These are phyloP conservation scores for Symmetrospora coprosmae DNA, from an alignment of 768 basidiomycete genomes.

Conservation along the genomic window DNA sequence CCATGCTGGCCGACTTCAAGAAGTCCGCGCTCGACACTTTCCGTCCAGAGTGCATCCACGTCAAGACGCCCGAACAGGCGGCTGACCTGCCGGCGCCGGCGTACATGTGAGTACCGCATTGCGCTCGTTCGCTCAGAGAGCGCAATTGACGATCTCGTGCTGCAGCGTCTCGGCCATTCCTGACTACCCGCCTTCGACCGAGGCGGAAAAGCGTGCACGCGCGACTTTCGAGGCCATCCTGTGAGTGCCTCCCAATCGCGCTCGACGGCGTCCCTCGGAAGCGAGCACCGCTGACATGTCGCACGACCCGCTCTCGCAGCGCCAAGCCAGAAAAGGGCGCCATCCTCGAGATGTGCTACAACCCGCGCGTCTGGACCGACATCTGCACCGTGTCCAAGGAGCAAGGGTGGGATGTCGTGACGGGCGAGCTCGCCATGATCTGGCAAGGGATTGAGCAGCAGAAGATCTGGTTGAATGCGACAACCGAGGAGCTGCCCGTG, in stretches of 20 bases:
- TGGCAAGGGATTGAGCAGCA: constrained; percentile 33
- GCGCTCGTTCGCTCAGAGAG: not conserved
- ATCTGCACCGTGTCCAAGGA: constrained; percentile 25
- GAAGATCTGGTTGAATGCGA: constrained; percentile 29
- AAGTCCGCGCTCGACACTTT: constrained; percentile 22
- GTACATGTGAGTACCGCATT: constrained; percentile 8
- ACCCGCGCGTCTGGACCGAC: constrained; percentile 28
- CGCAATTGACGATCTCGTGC: not conserved
- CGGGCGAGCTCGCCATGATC: constrained; percentile 30
- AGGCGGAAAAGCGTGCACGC: constrained; percentile 28
- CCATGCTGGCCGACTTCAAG: constrained; percentile 27
- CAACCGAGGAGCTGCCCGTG: constrained; percentile 27
- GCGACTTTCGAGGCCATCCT: constrained; percentile 27
- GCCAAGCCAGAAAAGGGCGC: constrained; percentile 31
- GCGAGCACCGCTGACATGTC: no score
- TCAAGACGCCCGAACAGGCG: constrained; percentile 30
- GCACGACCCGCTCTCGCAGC: no score
- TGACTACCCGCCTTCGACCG: constrained; percentile 28
- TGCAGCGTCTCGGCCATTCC: constrained; percentile 32
- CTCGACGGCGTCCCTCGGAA: not conserved
- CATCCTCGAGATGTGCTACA: constrained; percentile 33
- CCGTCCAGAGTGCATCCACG: constrained; percentile 29
- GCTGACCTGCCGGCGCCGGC: constrained; percentile 24
- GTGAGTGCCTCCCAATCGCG: constrained; percentile 5
- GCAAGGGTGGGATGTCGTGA: constrained; percentile 29